Conservation (phyloP, 495 filamentous ascomycete genomes). For the Clohesyomyces aquaticus region DNA sequence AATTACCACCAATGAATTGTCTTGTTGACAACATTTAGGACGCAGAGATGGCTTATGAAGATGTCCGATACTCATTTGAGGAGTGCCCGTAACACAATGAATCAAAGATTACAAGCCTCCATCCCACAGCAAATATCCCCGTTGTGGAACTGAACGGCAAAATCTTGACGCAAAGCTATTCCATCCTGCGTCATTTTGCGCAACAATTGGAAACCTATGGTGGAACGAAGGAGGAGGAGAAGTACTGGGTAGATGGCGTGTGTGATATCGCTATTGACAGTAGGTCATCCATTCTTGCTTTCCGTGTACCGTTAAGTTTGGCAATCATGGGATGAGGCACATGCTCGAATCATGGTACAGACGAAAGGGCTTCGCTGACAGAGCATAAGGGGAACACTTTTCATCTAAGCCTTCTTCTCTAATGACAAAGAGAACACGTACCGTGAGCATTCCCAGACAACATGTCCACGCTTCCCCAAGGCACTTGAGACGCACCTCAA, state of each 20-base stretch:
- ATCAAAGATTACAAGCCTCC: conserved; percentile 45
- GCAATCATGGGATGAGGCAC: no score
- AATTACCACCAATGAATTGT: no score
- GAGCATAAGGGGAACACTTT: conserved; percentile 42
- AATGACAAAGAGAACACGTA: conserved; percentile 11
- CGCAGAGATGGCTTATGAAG: conserved; percentile 50
- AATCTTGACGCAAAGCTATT: conserved; percentile 49
- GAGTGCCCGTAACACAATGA: no score
- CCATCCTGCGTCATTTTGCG: conserved; percentile 51
- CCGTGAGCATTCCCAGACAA: not conserved
- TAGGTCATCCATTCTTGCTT: not conserved
- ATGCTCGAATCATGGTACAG: no score
- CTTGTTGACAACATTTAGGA: no score
- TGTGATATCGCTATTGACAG: conserved; percentile 51
- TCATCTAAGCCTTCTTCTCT: conserved; percentile 43
- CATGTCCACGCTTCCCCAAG: conserved; percentile 1
- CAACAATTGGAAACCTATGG: conserved; percentile 49
- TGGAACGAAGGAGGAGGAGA: conserved; percentile 47
- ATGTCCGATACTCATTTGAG: conserved; percentile 51
- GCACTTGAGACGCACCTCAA: conserved; percentile 4
- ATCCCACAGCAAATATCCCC: conserved; percentile 48
- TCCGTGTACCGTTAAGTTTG: not conserved
- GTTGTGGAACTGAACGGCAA: conserved; percentile 50
- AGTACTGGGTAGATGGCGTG: conserved; percentile 51
- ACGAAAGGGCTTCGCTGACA: no score